These are phyloP conservation scores for Musa itinerans DNA, from an alignment of 176 grass and related monocot species.

Conservation along the genomic window DNA sequence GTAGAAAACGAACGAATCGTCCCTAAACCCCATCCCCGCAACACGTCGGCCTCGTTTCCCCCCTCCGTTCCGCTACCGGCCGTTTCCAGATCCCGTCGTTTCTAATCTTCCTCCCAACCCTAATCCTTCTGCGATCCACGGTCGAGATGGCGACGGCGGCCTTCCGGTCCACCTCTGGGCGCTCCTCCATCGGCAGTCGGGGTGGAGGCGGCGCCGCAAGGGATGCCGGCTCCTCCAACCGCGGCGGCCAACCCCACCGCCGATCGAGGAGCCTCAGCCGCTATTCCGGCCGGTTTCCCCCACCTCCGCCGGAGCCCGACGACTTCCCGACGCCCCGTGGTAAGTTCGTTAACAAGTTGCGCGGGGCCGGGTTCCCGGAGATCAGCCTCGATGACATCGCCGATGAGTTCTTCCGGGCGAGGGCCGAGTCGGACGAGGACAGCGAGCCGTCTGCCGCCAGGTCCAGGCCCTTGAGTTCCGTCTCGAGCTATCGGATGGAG, in stretches of 20 bases:
- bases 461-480: conserved; percentile 26
- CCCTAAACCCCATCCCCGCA: no score
- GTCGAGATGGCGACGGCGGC: conserved; percentile 14
- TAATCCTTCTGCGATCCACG: neutral
- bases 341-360: conserved; percentile 63
- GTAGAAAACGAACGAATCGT: no score
- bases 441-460: conserved; percentile 21
- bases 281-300: conserved; percentile 31
- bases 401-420: conserved; percentile 74
- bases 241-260: conserved; percentile 21
- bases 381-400: conserved; percentile 96
- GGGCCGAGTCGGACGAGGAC: conserved; percentile 86
- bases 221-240: conserved; percentile 28
- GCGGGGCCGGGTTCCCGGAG: conserved; percentile 30
- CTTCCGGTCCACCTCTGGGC: conserved; percentile 18
- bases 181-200: conserved; percentile 16
- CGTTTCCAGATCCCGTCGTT: no score
- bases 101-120: no score
- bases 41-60: no score
- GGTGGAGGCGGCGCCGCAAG: conserved; percentile 9
- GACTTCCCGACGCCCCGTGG: conserved; percentile 51
- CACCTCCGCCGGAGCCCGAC: conserved; percentile 41
- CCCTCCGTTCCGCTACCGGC: no score
- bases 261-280: conserved; percentile 75
- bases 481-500: conserved; percentile 56